Evolutionary conservation across 257 asterid genomes (phyloP).

Genomic region (Paraleonurus japonicus): DNA sequence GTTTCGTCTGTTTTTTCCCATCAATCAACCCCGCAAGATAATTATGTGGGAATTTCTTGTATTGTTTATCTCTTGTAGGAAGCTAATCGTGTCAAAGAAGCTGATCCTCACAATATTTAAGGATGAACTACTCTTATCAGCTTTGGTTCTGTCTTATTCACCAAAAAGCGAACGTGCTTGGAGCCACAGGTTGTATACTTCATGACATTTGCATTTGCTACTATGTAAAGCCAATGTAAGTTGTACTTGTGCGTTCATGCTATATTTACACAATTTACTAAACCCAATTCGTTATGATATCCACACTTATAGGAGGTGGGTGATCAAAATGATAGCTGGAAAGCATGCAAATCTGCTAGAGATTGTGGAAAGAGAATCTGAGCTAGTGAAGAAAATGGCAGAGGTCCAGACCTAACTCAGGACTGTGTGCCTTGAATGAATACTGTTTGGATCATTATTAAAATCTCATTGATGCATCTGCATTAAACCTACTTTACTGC

Average conservation of each 20-base stretch:
- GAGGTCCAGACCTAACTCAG: conserved; percentile 57
- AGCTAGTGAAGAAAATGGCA: conserved; percentile 66
- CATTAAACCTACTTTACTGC: conserved; percentile 7
- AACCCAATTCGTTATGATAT: conserved; percentile 26
- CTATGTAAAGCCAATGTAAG: conserved; percentile 4
- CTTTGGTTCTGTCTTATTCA: conserved; percentile 69
- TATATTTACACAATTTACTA: conserved; percentile 17
- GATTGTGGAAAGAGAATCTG: conserved; percentile 74
- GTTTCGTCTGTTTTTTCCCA: conserved; percentile 11
- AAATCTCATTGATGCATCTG: conserved; percentile 14
- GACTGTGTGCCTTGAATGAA: conserved; percentile 24
- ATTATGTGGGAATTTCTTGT: not conserved
- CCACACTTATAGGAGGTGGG: conserved; percentile 83
- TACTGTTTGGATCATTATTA: conserved; percentile 12
- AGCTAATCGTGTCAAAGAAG: conserved; percentile 58
- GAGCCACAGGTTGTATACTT: conserved; percentile 72
- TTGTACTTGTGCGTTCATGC: not conserved
- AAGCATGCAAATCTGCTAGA: conserved; percentile 56
- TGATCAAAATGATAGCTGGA: conserved; percentile 80
- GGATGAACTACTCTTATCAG: conserved; percentile 74
- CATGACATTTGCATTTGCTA: not conserved
- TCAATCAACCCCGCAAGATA: not conserved
- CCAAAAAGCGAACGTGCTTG: conserved; percentile 95
- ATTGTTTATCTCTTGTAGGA: conserved; percentile 47
- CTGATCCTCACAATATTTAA: conserved; percentile 37